Evolutionary conservation across 805 yeast genomes (phyloP).

Genomic region (Metschnikowia baotianmanensis): DNA sequence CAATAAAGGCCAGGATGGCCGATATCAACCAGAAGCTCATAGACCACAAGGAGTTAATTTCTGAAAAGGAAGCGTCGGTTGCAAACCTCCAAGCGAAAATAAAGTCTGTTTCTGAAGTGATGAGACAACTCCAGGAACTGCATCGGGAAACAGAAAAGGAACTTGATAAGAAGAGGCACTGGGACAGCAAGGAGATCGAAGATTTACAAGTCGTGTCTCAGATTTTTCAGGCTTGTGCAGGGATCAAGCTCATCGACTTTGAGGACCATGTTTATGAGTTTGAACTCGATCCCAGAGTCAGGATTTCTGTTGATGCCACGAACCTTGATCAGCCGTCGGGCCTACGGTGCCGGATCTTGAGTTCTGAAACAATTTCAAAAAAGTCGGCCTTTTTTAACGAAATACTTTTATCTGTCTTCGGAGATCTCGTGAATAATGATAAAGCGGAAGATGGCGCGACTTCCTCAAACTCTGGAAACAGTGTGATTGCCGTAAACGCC

Average conservation of each 20-base stretch:
- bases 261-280: slow-evolving; percentile 9
- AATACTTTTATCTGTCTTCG: slow-evolving; percentile 7
- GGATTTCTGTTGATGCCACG: slow-evolving; percentile 9
- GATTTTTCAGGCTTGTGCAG: slow-evolving; percentile 27
- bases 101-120: slow-evolving; percentile 9
- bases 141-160: slow-evolving; percentile 11
- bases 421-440: not conserved
- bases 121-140: slow-evolving; percentile 24
- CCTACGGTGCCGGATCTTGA: slow-evolving; percentile 3
- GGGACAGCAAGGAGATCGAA: slow-evolving; percentile 14
- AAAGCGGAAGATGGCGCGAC: too few species aligned
- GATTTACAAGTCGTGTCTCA: slow-evolving; percentile 19
- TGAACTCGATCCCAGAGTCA: slow-evolving; percentile 13
- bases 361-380: not conserved
- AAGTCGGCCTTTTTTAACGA: slow-evolving; percentile 17
- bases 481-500: not conserved
- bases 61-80: slow-evolving; percentile 12
- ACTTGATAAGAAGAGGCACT: slow-evolving; percentile 12
- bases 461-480: too few species aligned
- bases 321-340: slow-evolving; percentile 11
- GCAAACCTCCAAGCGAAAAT: slow-evolving; percentile 13
- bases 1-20: slow-evolving; percentile 14
- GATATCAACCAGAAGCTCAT: slow-evolving; percentile 18
- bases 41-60: slow-evolving; percentile 15
- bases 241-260: slow-evolving; percentile 19